Conservation (phyloP, 495 filamentous ascomycete genomes). For the Lichenothelia convexa region DNA sequence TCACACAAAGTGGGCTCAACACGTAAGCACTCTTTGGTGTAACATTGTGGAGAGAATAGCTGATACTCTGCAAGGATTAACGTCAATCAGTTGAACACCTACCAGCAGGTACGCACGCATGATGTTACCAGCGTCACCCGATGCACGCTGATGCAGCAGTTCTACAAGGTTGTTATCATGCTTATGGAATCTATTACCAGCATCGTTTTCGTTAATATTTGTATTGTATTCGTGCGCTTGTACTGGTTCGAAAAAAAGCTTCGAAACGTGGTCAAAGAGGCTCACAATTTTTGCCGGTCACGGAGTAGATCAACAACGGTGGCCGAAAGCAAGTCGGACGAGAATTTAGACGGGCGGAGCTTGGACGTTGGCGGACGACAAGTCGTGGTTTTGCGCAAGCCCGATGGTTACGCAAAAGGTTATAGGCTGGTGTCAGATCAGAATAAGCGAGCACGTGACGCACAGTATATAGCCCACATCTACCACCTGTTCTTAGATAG, state of each 20-base stretch:
- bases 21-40: constrained; percentile 26
- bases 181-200: constrained; percentile 41
- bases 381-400: no score
- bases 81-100: constrained; percentile 52
- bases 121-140: no score
- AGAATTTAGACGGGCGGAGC: no score
- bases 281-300: constrained; percentile 33
- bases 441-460: no score
- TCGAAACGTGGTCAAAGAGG: constrained; percentile 50
- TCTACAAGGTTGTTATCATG: constrained; percentile 26
- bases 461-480: no score
- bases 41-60: constrained; percentile 2
- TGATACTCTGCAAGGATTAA: constrained; percentile 34
- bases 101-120: constrained; percentile 54
- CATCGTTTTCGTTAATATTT: constrained; percentile 76
- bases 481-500: no score
- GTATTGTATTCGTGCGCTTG: constrained; percentile 74
- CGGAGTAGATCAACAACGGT: no score
- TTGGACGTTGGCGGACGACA: no score
- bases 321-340: no score
- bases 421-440: no score
- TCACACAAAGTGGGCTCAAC: constrained; percentile 87
- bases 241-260: constrained; percentile 98
- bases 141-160: not conserved
- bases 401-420: no score